Base-by-base conservation (phyloP, 768 basidiomycete genomes). In the Agaricus subrufescens region DNA sequence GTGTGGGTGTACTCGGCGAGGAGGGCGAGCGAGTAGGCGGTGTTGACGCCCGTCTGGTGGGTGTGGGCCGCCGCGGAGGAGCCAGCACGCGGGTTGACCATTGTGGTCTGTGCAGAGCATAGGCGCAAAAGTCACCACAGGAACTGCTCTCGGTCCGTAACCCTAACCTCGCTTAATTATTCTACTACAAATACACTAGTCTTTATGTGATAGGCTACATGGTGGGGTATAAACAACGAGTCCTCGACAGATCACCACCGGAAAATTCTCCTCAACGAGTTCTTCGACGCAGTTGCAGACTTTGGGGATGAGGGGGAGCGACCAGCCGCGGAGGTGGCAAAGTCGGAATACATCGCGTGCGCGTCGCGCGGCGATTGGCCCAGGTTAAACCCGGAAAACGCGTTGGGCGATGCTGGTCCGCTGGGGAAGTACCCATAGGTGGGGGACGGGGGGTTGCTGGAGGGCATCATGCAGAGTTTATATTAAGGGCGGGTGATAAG, bases 1-100 rank as follows among this genome's bases (percentile, higher is more conserved):
- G 89, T 86, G 71, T 98, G 94, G 14, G 86, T 86, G 75, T 92
- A 94, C 69, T 94, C 91, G 56, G 82, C 77, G 63, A 94, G 83
- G 57, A 91, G 77, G 42, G 82, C 68, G 60, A 91, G 81, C 7
- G 86, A 76, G 71, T 87, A 84, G 26, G 85, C 79, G 2, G 81
- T 71, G 61, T 70, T 69, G 54, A 71, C 65, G 65, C 60, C 45
- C 14, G 53, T 23, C 39, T 49, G 52, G 39, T 61, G 65, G 61
- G 64, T 50, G 50, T 31, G 56, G 61, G 59, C 67, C 58, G 51
- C 2, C 31, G 40, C 38, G 73, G 42, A 56, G 38, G 39, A 26
- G 15, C 50, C 52, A 38, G 54, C n/a, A 54, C 52, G 56, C 52
- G 51, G 39, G 39, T 54, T 55, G 46, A 55, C 51, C 47, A 60